Percentiles rank a stretch among this genome's conserved stretches.
Evolutionary conservation across 108 stramenopile genomes (phyloP).

Genomic region (Stephanodiscus minutulus): DNA sequence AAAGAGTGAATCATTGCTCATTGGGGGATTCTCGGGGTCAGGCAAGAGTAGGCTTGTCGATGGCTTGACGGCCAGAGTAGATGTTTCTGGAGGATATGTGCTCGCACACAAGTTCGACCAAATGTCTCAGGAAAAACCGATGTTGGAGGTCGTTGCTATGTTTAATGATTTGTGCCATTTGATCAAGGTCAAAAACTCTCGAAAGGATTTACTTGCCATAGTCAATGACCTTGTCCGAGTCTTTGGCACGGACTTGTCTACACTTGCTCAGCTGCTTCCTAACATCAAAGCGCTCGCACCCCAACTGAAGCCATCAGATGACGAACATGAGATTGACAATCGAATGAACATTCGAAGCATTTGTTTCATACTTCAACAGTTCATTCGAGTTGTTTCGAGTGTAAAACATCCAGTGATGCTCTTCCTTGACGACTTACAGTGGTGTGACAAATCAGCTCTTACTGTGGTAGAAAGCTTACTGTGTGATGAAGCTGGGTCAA

Average conservation of each 20-base stretch:
- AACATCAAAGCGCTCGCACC: slow-evolving; percentile 23
- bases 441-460: slow-evolving; percentile 15
- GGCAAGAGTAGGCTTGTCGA: slow-evolving; percentile 10
- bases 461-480: slow-evolving; percentile 33
- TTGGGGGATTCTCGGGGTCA: slow-evolving; percentile 33
- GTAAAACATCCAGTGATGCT: slow-evolving; percentile 21
- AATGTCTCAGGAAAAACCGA: slow-evolving; percentile 28
- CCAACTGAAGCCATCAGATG: background rate
- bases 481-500: slow-evolving; percentile 14
- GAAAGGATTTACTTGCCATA: background rate
- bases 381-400: slow-evolving; percentile 40
- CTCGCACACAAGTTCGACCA: too few species aligned
- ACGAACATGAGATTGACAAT: slow-evolving; percentile 1
- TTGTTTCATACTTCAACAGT: slow-evolving; percentile 33
- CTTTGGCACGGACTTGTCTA: slow-evolving; percentile 24
- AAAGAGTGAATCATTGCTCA: slow-evolving; percentile 33
- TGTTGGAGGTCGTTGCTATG: slow-evolving; percentile 28
- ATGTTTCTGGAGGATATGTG: slow-evolving; percentile 7
- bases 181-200: slow-evolving; percentile 21
- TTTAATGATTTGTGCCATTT: slow-evolving; percentile 36
- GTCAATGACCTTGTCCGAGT: slow-evolving; percentile 15
- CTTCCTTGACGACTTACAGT: slow-evolving; percentile 48
- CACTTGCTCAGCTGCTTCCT: slow-evolving; percentile 23
- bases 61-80: background rate
- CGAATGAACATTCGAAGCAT: slow-evolving; percentile 36